Conservation (phyloP, 495 filamentous ascomycete genomes). For the Cladorrhinum samala region DNA sequence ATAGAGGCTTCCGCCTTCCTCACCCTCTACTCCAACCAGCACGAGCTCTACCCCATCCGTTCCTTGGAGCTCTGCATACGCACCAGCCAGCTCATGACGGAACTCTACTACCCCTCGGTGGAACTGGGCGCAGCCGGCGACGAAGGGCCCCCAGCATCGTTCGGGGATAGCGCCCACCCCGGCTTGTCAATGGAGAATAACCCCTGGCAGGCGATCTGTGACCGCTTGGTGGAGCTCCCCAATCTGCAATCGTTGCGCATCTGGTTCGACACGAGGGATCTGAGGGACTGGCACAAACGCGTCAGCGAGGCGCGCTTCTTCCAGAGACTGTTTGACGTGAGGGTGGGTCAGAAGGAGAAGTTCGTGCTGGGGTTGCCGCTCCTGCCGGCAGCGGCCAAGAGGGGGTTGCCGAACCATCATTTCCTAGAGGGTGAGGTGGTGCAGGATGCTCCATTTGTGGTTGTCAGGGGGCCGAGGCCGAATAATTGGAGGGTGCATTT, state of each 20-base stretch:
- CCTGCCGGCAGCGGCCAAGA: constrained; percentile 8
- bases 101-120: constrained; percentile 18
- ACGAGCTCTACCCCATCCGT: constrained; percentile 6
- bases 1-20: constrained; percentile 15
- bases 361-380: constrained; percentile 21
- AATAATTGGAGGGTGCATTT: constrained; percentile 23
- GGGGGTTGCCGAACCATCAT: constrained; percentile 3
- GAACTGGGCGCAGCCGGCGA: not conserved
- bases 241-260: constrained; percentile 16
- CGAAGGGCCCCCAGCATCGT: constrained; percentile 3
- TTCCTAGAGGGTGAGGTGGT: constrained; percentile 12
- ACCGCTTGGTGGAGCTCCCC: constrained; percentile 4
- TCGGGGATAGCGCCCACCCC: not conserved
- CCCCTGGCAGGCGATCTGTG: constrained; percentile 23
- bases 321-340: constrained; percentile 9
- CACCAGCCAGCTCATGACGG: constrained; percentile 17
- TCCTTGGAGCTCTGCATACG: constrained; percentile 21
- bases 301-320: constrained; percentile 23
- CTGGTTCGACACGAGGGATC: constrained; percentile 26
- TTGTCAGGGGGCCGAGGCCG: constrained; percentile 18
- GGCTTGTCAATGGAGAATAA: constrained; percentile 12
- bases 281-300: constrained; percentile 23
- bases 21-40: constrained; percentile 2
- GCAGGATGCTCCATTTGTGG: constrained; percentile 12
- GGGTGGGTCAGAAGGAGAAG: not conserved